These are phyloP conservation scores for Sphagnurus paluster DNA, from an alignment of 1,284 basidiomycete genomes.

Conservation along the genomic window DNA sequence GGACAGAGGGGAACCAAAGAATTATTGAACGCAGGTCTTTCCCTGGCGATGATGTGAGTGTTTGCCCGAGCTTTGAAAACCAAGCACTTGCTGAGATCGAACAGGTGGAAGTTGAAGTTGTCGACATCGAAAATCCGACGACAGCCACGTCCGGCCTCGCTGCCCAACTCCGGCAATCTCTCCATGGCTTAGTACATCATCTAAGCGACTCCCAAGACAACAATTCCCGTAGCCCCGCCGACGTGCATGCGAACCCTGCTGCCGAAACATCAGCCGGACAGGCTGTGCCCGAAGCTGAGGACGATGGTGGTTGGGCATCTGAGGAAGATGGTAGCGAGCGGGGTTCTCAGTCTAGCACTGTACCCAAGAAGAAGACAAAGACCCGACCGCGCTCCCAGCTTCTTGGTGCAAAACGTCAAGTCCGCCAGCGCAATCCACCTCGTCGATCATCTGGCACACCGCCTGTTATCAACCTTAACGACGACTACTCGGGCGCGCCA, in stretches of 20 bases:
- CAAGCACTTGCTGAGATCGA: neutral
- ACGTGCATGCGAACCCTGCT: neutral
- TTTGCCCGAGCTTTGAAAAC: neutral
- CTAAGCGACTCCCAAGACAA: too few relatives aligned
- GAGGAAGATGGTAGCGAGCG: conserved; percentile 19
- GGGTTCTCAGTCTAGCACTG: neutral
- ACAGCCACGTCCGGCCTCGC: conserved; percentile 23
- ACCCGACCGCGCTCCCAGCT: conserved; percentile 10
- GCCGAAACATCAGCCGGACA: conserved; percentile 3
- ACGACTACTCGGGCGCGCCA: neutral
- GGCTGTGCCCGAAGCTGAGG: conserved; percentile 18
- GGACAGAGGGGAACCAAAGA: conserved; percentile 32
- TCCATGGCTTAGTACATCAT: conserved; percentile 7
- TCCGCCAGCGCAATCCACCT: neutral
- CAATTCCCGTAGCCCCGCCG: neutral
- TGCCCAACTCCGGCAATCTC: conserved; percentile 16
- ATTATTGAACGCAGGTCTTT: conserved; percentile 61
- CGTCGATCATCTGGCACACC: neutral
- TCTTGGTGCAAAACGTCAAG: conserved; percentile 9
- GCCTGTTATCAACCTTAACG: too few relatives aligned
- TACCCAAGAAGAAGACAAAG: conserved; percentile 14
- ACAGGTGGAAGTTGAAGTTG: conserved; percentile 65
- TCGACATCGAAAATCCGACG: conserved; percentile 41
- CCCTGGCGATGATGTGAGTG: conserved; percentile 65
- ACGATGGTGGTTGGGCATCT: conserved; percentile 32